Evolutionary conservation across 176 grass and related monocot species (phyloP).

Genomic region (Raddia guianensis): DNA sequence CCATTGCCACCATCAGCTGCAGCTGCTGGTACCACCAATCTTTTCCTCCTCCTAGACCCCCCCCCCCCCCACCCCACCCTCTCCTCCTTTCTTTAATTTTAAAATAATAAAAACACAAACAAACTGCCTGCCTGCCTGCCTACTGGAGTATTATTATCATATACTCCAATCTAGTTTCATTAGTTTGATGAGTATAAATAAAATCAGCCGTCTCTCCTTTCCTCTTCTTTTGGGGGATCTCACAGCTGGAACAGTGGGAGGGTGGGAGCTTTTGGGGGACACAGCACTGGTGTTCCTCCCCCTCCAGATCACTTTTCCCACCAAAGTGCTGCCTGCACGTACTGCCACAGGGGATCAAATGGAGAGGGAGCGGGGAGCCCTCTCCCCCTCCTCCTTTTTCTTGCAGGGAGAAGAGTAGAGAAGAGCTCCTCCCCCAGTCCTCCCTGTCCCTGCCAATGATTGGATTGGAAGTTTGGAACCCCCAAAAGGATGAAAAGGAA

Average conservation of each 20-base stretch:
- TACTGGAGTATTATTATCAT: too few species aligned
- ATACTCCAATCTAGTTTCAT: too few species aligned
- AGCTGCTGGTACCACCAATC: background rate
- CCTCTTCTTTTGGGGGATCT: constrained; percentile 26
- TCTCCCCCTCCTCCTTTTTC: background rate
- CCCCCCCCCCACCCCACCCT: too few species aligned
- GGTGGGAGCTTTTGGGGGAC: constrained; percentile 71
- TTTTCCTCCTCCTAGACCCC: background rate
- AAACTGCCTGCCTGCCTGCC: too few species aligned
- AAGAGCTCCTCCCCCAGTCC: too few species aligned
- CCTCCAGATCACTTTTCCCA: constrained; percentile 19
- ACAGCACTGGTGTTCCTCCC: constrained; percentile 38
- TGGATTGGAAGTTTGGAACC: background rate
- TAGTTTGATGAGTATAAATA: too few species aligned
- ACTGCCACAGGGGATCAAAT: constrained; percentile 7
- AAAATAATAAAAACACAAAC: too few species aligned
- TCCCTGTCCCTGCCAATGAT: background rate
- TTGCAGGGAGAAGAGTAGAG: background rate
- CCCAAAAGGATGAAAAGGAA: background rate
- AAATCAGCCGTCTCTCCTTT: background rate
- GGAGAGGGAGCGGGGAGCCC: background rate
- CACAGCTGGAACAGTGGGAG: constrained; percentile 63
- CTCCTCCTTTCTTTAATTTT: too few species aligned
- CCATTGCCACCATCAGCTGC: background rate
- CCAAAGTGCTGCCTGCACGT: background rate